Evolutionary conservation across 164 flowering plant genomes (phyloP), one percentile per base, ranked within the genome.

Genomic region (Paratinospora sagittata): DNA sequence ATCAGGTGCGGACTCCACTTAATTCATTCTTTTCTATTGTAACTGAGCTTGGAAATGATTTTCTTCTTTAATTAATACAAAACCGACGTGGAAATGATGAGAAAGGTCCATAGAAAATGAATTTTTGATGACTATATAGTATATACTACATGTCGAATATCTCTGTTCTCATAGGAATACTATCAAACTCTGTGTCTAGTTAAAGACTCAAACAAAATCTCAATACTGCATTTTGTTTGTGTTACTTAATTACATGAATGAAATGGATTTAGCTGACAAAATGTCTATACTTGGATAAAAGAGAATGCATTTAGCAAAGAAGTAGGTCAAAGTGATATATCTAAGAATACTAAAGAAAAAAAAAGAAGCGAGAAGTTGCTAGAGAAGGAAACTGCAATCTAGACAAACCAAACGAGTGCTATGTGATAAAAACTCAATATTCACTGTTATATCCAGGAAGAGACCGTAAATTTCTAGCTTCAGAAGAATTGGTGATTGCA

Each of bases 1-100:
- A 81, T 70, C 82, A 83, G 85, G 85, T 78, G 52, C n/a, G 57
- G 8, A 21, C 30, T 33, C 47, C 60, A 19, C 60, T 1, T 37
- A 12, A 19, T 58, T 70, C 23, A 37, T 2, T 27, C 33, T 43
- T 16, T 43, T 12, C 37, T n/a, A 6, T 57, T 69, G 23, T 21
- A 8, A n/a, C 52, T 68, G 61, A 69, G 62, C 39, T 26, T 16
- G 62, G 21, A 68, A 68, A 1, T 30, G 34, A 1, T 30, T 30
- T 30, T 30, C 2, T 30, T 30, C 4, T 30, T 52, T 27, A 14
- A 30, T 33, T 69, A 30, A 52, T 10, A 57, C 45, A 41, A 41
- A 11, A 41, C 13, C 0, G 45, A 41, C 45, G 1, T 41, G 45
- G 45, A 3, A 41, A 41, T 41, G 13, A 41, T 41, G 13, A 41